Evolutionary conservation across 148 eudicot genomes (phyloP).

Genomic region (Amaranthus cruentus): DNA sequence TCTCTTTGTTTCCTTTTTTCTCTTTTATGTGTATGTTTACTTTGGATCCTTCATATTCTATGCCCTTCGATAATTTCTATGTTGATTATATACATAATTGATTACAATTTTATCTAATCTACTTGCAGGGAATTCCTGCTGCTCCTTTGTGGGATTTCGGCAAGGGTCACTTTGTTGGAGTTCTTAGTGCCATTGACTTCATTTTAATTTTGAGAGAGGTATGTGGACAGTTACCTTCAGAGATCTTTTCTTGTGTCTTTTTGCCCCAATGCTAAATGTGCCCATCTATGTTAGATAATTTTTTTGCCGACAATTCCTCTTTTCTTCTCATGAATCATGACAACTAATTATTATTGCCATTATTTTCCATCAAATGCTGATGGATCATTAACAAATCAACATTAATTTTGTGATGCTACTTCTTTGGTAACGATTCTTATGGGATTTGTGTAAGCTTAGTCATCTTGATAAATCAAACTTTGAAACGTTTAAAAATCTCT

Average conservation of each 20-base stretch:
- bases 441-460: background rate
- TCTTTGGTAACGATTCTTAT: background rate
- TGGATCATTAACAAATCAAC: background rate
- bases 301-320: background rate
- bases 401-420: background rate
- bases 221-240: constrained; percentile 9
- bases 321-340: background rate
- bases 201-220: constrained; percentile 93
- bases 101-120: constrained; percentile 16
- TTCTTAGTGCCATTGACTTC: constrained; percentile 85
- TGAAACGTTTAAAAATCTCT: background rate
- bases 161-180: constrained; percentile 77
- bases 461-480: background rate
- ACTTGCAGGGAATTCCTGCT: constrained; percentile 70
- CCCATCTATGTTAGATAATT: constrained; percentile 2
- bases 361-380: background rate
- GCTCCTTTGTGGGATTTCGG: constrained; percentile 92
- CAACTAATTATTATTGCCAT: background rate
- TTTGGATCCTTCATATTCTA: background rate
- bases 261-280: constrained; percentile 1
- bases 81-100: constrained; percentile 1
- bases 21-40: background rate
- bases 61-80: background rate
- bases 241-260: constrained; percentile 1
- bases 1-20: background rate